Percentiles rank a stretch among this genome's conserved stretches.
phyloP scores from a whole-genome alignment of 177 flowering plant genomes.

The Vitis hybrid region DNA sequence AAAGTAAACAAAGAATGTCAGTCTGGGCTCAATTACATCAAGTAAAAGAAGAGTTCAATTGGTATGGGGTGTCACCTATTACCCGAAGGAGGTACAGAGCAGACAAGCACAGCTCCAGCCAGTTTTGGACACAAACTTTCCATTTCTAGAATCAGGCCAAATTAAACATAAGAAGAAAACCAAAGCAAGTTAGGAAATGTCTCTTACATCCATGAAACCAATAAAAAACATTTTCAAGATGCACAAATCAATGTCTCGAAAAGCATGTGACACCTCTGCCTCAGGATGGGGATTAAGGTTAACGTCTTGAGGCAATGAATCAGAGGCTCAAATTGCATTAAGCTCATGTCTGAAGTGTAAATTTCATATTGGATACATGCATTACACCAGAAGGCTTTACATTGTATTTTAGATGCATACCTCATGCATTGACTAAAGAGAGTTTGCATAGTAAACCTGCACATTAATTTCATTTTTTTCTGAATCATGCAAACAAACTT shows the following conservation, averaged over 20 bases:
- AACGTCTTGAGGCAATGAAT: neutral
- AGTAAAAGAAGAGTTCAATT: neutral
- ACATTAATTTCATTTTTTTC: neutral
- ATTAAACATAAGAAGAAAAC: neutral
- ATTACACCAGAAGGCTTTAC: neutral
- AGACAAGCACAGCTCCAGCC: constrained; percentile 72
- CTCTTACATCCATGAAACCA: neutral
- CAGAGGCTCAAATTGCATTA: neutral
- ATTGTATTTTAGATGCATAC: neutral
- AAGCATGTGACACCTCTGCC: neutral
- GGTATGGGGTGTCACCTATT: constrained; percentile 55
- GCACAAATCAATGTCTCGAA: neutral
- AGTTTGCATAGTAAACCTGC: neutral
- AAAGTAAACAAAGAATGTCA: constrained; percentile 11
- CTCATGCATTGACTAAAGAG: neutral
- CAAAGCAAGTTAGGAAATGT: neutral
- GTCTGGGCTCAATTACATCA: constrained; percentile 4
- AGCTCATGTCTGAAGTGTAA: neutral
- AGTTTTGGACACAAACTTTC: constrained; percentile 42
- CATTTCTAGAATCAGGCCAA: constrained; percentile 28
- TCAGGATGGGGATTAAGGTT: neutral
- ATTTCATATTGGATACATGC: neutral
- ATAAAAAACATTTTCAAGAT: neutral
- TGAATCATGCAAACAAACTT: neutral
- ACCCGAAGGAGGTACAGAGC: constrained; percentile 95